Evolutionary conservation across 2,329 filamentous ascomycete species (phyloP), one percentile per base, ranked within the genome.

Genomic region (Chrysosphaeria jannelii): DNA sequence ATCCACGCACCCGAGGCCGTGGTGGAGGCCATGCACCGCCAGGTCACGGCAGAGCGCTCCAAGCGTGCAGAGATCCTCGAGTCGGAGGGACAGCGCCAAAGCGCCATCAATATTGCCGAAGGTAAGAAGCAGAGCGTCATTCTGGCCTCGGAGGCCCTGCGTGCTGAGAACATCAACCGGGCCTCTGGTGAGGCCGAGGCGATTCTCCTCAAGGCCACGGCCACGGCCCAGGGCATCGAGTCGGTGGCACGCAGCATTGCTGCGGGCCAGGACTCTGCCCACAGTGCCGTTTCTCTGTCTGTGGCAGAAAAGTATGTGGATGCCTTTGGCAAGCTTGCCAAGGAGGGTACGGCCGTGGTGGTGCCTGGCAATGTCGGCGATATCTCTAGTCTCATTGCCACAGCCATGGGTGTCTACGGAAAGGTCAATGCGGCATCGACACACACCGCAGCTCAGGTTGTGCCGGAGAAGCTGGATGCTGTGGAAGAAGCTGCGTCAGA

Each of bases 11-110:
- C 85, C 2, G 74, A 68, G 15, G 70, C 71, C 23, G 85, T 97
- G 8, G 81, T 93, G 29, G 75, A 79, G 37, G 85, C 85, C 37
- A 97, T 97, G 85, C 85, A 97, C 51, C 63, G 85, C 32, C 81
- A 93, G 44, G 85, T 97, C 23, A 93, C 85, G 0, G 85, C 85
- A 10, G 85, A 97, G 51, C 71, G 85, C 20, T 88, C 74, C 38
- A 97, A 97, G 58, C 70, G 85, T 32, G 85, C 85, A 27, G 85
- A 97, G 50, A 97, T 97, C 36, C 56, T 97, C 22, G 85, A 97
- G 28, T 90, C 76, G 1, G 85, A 97, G 41, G 85, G 85, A 47
- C 85, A 97, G 48, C 59, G 85, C 31, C 85, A 97, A 50, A 81
- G 69, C 37, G 85, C 85, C 19, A 97, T 97, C 58, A 97, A 97